Conservation (phyloP, 1,139 yeast genomes). For the Candida sanyaensis region DNA sequence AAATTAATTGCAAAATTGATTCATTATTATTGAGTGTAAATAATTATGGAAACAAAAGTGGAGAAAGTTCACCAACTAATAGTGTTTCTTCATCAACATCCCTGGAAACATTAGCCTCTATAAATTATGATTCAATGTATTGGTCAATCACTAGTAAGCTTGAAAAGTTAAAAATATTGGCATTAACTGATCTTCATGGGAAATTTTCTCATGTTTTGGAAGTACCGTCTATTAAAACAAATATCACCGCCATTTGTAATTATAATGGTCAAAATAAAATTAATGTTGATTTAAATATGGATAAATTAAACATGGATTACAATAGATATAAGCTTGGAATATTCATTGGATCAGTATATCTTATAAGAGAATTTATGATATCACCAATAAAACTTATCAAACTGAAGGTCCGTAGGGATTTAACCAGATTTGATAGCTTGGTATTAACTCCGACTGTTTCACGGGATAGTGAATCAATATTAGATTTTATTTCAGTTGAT, state of each 20-base stretch:
- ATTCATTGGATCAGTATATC: conserved; percentile 53
- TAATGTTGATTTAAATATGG: conserved; percentile 15
- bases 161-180: conserved; percentile 11
- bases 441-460: background rate
- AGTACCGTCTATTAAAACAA: conserved; percentile 10
- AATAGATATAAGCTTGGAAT: conserved; percentile 55
- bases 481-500: conserved; percentile 17
- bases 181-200: conserved; percentile 3
- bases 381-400: conserved; percentile 32
- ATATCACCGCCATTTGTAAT: conserved; percentile 8
- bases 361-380: conserved; percentile 49
- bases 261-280: conserved; percentile 8
- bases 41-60: conserved; percentile 6
- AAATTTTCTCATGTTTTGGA: conserved; percentile 8
- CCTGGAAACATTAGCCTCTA: conserved; percentile 14
- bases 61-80: conserved; percentile 4
- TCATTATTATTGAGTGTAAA: conserved; percentile 4
- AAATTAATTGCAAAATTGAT: conserved; percentile 13
- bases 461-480: conserved; percentile 2
- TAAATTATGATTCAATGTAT: conserved; percentile 7
- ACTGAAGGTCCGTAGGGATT: conserved; percentile 23
- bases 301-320: conserved; percentile 33
- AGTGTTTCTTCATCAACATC: conserved; percentile 10
- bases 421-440: conserved; percentile 11
- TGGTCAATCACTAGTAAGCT: conserved; percentile 12